Base-by-base conservation (phyloP, 169 alveolate genomes). In the Miamiensis avidus region DNA sequence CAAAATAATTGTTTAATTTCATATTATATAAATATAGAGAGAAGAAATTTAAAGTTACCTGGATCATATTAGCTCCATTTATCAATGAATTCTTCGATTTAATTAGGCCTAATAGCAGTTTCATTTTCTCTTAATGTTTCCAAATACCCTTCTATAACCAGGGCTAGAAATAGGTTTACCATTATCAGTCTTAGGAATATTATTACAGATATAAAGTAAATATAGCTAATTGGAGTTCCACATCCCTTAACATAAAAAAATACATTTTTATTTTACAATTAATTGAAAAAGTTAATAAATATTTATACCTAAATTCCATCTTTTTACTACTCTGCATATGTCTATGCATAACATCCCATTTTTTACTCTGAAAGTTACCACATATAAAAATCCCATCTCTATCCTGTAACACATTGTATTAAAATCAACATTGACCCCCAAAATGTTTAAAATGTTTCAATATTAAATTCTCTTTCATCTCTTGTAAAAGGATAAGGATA, bases 331-430 rank as follows among this genome's bases (percentile, higher is more conserved):
- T 79, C 84, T 28, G 0, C 69, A 29, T 79, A 79, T 27, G 25
- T 64, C 31, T 79, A 79, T 4, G 0, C 64, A 29, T n/a, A 34
- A 28, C 84, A 79, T 0, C 76, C 76, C 15, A 0, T 15, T 49
- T 34, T 34, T n/a, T 79, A 33, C n/a, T 28, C 34, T 49, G 76
- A 31, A 79, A 0, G 64, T 64, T 64, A 1, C 0, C 29, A 15
- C 31, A 64, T 79, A 49, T 79, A 79, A 33, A 28, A 79, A 79
- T 79, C 84, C 84, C 84, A 79, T 11, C 64, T 49, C 64, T 79
- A 49, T 20, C 65, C 65, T 29, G 65, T 29, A 28, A 49, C 65
- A 25, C 76, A 49, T 29, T 79, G 31, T 27, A 34, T 28, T 1
- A 79, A 29, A 29, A 79, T 29, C 65, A 79, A 49, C 34, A 79